Conservation (phyloP, 805 yeast species). For the Zygosaccharomyces rouxii region DNA sequence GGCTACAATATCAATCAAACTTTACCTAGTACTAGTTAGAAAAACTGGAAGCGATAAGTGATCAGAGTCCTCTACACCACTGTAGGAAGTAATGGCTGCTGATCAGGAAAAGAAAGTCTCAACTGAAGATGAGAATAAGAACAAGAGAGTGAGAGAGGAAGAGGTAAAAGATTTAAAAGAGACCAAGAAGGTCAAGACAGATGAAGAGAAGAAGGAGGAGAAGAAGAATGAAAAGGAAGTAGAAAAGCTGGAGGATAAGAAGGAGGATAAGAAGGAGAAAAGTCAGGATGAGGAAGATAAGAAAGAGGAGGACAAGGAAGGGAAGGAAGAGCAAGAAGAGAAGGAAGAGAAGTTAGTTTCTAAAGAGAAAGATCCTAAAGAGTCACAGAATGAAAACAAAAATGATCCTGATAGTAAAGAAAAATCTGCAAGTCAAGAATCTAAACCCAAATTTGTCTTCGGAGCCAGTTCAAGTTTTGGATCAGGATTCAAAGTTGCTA, state of each 20-base stretch:
- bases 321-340: constrained; percentile 1
- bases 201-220: neutral
- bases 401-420: neutral
- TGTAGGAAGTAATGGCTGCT: constrained; percentile 1
- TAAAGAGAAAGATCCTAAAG: neutral
- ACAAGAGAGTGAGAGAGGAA: constrained; percentile 7
- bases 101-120: constrained; percentile 21
- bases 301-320: constrained; percentile 6
- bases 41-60: neutral
- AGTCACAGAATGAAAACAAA: constrained; percentile 2
- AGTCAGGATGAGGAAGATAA: constrained; percentile 5
- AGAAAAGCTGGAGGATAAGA: constrained; percentile 3
- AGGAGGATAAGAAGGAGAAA: constrained; percentile 18
- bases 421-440: constrained; percentile 6
- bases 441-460: constrained; percentile 48
- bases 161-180: constrained; percentile 6
- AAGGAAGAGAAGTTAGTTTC: neutral
- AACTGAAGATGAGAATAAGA: constrained; percentile 1
- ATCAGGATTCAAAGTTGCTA: constrained; percentile 30
- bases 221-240: neutral
- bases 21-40: neutral
- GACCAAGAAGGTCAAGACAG: neutral
- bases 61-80: neutral
- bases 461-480: constrained; percentile 53
- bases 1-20: neutral